phyloP scores from a whole-genome alignment of 441 rosid genomes.

The Pelargonium citronellum region DNA sequence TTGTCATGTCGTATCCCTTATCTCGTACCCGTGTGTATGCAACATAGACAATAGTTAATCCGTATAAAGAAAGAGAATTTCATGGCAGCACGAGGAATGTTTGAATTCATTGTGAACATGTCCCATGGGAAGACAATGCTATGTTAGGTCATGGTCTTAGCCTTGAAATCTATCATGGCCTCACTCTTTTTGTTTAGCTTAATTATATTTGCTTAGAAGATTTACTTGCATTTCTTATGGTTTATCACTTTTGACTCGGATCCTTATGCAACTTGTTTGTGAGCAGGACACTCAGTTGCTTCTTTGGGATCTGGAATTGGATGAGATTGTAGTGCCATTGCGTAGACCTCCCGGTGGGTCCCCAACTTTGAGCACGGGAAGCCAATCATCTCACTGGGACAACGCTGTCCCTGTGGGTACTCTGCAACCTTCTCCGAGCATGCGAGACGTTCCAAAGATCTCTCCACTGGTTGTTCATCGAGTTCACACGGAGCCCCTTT shows the following conservation, averaged over 20 bases:
- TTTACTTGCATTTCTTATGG: neutral
- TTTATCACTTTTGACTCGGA: too few species aligned
- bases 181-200: too few species aligned
- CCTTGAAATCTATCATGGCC: too few species aligned
- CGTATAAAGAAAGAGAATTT: too few species aligned
- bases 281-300: conserved; percentile 86
- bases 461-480: conserved; percentile 82
- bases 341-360: conserved; percentile 94
- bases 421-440: conserved; percentile 87
- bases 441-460: conserved; percentile 80
- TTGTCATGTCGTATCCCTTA: too few species aligned
- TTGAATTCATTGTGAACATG: too few species aligned
- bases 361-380: conserved; percentile 90
- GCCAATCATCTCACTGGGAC: conserved; percentile 98
- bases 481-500: conserved; percentile 84
- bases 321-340: conserved; percentile 92
- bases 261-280: conserved; percentile 20
- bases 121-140: too few species aligned
- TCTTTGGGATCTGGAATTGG: conserved; percentile 96
- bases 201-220: too few species aligned
- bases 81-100: too few species aligned
- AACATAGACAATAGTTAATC: neutral
- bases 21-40: neutral
- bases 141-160: too few species aligned
- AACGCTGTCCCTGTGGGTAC: conserved; percentile 56